These are phyloP conservation scores for Phalaenopsis aphrodite DNA, from an alignment of 106 monocot species.

Conservation along the genomic window DNA sequence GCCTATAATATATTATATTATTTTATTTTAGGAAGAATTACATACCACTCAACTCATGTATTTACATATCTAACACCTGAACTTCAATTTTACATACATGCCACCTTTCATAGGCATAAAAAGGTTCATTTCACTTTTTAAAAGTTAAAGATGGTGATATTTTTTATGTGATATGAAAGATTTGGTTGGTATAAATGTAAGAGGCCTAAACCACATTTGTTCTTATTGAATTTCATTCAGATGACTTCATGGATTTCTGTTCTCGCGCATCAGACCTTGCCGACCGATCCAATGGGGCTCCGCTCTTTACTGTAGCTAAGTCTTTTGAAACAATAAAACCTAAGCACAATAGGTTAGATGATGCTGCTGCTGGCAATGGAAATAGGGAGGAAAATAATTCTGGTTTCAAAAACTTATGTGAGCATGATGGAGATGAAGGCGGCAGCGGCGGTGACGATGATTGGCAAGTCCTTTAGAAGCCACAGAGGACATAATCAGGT, in stretches of 20 bases:
- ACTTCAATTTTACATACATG: no score
- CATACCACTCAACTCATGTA: no score
- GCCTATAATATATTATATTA: no score
- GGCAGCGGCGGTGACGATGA: slow-evolving; percentile 47
- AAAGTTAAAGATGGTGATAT: no score
- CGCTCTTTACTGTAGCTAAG: slow-evolving; percentile 72
- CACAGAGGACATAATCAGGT: background rate
- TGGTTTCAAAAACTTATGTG: slow-evolving; percentile 12
- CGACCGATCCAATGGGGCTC: slow-evolving; percentile 78
- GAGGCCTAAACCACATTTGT: background rate
- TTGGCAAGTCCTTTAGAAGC: slow-evolving; percentile 58
- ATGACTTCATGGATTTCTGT: slow-evolving; percentile 90
- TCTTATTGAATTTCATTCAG: slow-evolving; percentile 15
- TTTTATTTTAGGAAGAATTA: no score
- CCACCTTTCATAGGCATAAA: no score
- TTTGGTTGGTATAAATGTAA: no score
- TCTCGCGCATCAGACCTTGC: slow-evolving; percentile 50
- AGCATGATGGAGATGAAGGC: background rate
- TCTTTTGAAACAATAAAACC: slow-evolving; percentile 19
- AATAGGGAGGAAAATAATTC: slow-evolving; percentile 11
- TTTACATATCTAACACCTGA: no score
- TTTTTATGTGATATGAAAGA: no score
- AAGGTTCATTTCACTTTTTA: no score
- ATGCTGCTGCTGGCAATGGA: slow-evolving; percentile 1
- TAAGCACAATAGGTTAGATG: slow-evolving; percentile 6